Base-by-base conservation (phyloP, 371 early-diverging fungal species). In the Syncephalastrum contaminatum region DNA sequence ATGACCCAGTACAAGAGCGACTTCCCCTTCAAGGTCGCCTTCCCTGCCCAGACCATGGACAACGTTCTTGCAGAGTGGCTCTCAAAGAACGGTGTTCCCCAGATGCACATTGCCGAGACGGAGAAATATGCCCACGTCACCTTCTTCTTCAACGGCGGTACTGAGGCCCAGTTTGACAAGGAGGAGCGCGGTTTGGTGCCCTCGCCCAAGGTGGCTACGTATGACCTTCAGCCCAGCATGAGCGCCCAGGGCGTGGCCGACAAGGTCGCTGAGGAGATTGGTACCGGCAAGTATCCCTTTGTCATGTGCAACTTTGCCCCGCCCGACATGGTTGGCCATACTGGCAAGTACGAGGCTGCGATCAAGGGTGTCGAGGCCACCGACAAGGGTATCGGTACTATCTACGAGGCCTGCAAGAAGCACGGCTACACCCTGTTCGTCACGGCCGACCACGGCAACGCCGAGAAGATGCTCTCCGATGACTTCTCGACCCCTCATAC, bases 121-220 rank as follows among this genome's bases (percentile, higher is more conserved):
- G 99, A 99, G 72, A 99, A 99, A 83, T 98, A 97, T 73, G 99
- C 99, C 19, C 99, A 99, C 77, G 99, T 99, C 40, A 99, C 99
- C 50, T 99, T 99, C 89, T 99, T 99, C 91, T 99, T 99, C 84
- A 99, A 99, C 80, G 99, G 99, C 54, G 99, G 99, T 43, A 80
- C 88, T 25, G 99, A 98, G 75, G 87, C 88, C 43, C 90, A 92
- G 69, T 97, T 91, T 73, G 56, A 72, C 27, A 73, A 74, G 49
- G 99, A 99, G 80, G 88, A 92, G 46, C 94, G 99, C 59, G 89
- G 88, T 59, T 68, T 99, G 77, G 82, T 98, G 51, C 77, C 90
- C 22, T 94, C 94, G 44, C 97, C 98, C 53, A 92, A 91, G 74
- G 99, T 99, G 3, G 93, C 97, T 30, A 97, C 98, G 21, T 99